Base-by-base conservation (phyloP, 2,329 filamentous ascomycete genomes). In the Botrytis elliptica region DNA sequence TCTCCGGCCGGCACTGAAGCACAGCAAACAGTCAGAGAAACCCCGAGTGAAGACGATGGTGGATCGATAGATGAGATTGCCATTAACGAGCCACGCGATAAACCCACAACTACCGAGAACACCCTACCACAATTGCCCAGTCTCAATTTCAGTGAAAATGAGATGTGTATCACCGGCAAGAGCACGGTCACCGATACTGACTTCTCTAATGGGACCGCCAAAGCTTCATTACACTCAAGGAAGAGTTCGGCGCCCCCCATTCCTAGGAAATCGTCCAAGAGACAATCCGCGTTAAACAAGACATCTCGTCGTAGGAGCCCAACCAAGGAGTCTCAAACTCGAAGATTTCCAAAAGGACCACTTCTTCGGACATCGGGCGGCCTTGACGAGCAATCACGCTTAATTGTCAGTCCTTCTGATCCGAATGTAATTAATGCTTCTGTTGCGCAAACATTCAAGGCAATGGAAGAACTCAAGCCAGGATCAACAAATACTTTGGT, bases 211-310 rank as follows among this genome's bases (percentile, higher is more conserved):
- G 52, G 33, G 33, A 55, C 55, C 3, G 52, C 29, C 59, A 73
- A 29, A 36, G 7, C 49, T 18, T 36, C 59, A 67, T 71, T 62
- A 25, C 76, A 77, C 40, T 16, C n/a, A 29, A 71, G 77, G 49
- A 75, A 77, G 60, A 64, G 57, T 18, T 76, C 76, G 8, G 74
- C 72, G 18, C 77, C 78, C 67, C 38, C 74, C 18, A 77, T 78
- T 16, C 77, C 78, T 20, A 76, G 76, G 7, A 77, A 72, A 68
- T 79, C 77, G 25, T 78, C 77, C 3, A 79, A 77, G 65, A 74
- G 77, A 70, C 75, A 52, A 52, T 75, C 75, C 10, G 64, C 49
- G 20, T 59, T 73, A 16, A 62, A 71, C 3, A 76, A 74, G 69
- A 25, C 65, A 29, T 25, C 66, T 69, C 66, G 66, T 12, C 66